Evolutionary conservation across 169 alveolate genomes (phyloP), one percentile per base, ranked within the genome.

Genomic region (Theileria equi): DNA sequence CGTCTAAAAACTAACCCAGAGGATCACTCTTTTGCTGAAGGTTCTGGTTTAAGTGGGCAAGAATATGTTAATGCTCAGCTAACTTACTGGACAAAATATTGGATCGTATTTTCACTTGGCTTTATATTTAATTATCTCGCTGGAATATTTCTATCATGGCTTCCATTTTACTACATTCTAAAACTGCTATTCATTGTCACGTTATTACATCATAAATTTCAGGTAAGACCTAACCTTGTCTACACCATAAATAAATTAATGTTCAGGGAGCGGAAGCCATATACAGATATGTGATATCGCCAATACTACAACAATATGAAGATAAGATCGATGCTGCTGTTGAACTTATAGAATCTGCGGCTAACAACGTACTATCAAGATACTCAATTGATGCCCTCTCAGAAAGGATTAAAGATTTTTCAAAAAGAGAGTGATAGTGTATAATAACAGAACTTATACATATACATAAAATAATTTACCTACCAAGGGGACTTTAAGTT

Each of bases 71-170:
- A 55, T 5, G 16, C 5, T 13, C 64, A 77, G 26, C 60, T 77
- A 35, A 48, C 53, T 35, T 77, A 62, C 68, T 77, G 86, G 86
- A 66, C 66, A 2, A 77, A 67, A 61, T 77, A 77, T 68, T 77
- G 86, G 86, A 54, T 77, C 10, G 86, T 77, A 0, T 77, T 62
- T 54, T 77, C 86, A 41, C 65, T 77, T 32, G 71, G 65, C 13
- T 77, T 66, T 44, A 55, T 77, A 17, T 48, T 66, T 45, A 66
- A 65, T 44, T 66, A 66, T 61, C 1, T 47, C 13, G 48, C 68
- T 16, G 29, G 40, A 43, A 66, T 72, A 29, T n/a, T 77, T 49
- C 61, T 77, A 47, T 77, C 47, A 58, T 77, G 86, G 86, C 29
- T 65, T 36, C 86, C 86, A 6, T 67, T 77, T 38, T 48, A 32